Base-by-base conservation (phyloP, 192 early-diverging fungal species). In the Rhizoclosmatium sp. region DNA sequence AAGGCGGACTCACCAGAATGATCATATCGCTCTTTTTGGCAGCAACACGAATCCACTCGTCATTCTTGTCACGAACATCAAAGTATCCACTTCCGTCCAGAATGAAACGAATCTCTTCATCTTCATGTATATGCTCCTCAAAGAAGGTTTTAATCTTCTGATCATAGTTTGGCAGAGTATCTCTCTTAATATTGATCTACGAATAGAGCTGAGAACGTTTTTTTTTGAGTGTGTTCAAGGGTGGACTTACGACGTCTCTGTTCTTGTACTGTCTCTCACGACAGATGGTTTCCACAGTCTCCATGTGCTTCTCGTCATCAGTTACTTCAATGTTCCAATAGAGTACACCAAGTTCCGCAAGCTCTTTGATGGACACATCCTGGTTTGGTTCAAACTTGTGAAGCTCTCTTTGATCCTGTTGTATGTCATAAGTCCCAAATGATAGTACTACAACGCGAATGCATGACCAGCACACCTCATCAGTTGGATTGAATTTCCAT, bases 11-110 rank as follows among this genome's bases (percentile, higher is more conserved):
- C 31, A 31, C 31, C 31, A 99, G 83, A 56, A 99, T 88, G 61
- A 99, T 89, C 89, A 97, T 75, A 78, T 98, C 98, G 2, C 91
- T 91, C 58, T 80, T 81, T 44, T 86, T 85, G 45, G 94, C 87
- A n/a, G 81, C 80, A 79, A 99, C 95, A 65, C 98, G 92, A 71
- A 99, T 93, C 98, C 97, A 99, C 42, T 86, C 74, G 78, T 93
- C 92, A 14, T 89, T 59, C 3, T 61, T 47, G 78, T 79, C 71
- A 44, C 88, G 84, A n/a, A 87, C 73, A 67, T 88, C 96, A 88
- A 99, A 96, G 87, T 91, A 99, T n/a, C 97, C 98, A 19, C 90
- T 86, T n/a, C 98, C 98, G 16, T 94, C 96, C 60, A 95, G 68
- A 65, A 97, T 92, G 80, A 86, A 98, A 44, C 98, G 92, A 78